Evolutionary conservation across 1,284 basidiomycete genomes (phyloP).

Genomic region (Coniferiporia weirii): DNA sequence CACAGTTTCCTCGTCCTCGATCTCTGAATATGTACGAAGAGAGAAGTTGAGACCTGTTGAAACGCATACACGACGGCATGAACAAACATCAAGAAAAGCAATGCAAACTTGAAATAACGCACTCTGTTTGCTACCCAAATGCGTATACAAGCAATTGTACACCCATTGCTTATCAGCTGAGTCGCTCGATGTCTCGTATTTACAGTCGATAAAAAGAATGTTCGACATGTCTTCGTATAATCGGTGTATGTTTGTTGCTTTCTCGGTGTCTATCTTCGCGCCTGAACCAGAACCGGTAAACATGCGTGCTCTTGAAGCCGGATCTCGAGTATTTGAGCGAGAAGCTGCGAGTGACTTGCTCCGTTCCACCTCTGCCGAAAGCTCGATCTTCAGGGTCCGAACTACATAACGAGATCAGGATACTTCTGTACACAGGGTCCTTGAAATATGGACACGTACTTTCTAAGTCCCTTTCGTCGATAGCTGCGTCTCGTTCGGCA

Average conservation of each 20-base stretch:
- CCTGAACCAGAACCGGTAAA: not conserved
- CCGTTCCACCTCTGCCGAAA: constrained; percentile 58
- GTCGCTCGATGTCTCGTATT: constrained; percentile 25
- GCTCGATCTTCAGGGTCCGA: constrained; percentile 45
- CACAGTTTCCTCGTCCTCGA: constrained; percentile 24
- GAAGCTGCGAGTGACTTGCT: constrained; percentile 43
- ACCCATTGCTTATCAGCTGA: constrained; percentile 28
- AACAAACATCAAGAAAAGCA: not conserved
- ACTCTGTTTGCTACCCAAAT: constrained; percentile 17
- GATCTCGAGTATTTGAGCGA: constrained; percentile 22
- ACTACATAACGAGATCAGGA: constrained; percentile 28
- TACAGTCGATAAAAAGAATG: constrained; percentile 31
- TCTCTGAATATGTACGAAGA: constrained; percentile 44
- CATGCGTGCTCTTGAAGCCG: not conserved
- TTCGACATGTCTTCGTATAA: constrained; percentile 40
- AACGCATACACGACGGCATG: not conserved
- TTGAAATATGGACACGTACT: constrained; percentile 1
- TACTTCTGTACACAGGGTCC: not conserved
- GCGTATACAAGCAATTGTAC: constrained; percentile 31
- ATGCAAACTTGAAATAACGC: constrained; percentile 1
- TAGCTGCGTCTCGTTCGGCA: constrained; percentile 32
- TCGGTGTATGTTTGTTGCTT: constrained; percentile 38
- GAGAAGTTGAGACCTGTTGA: constrained; percentile 54
- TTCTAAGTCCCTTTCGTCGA: constrained; percentile 6
- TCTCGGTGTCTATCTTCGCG: constrained; percentile 2